Evolutionary conservation across 805 yeast genomes (phyloP).

Genomic region (Lachancea waltii): DNA sequence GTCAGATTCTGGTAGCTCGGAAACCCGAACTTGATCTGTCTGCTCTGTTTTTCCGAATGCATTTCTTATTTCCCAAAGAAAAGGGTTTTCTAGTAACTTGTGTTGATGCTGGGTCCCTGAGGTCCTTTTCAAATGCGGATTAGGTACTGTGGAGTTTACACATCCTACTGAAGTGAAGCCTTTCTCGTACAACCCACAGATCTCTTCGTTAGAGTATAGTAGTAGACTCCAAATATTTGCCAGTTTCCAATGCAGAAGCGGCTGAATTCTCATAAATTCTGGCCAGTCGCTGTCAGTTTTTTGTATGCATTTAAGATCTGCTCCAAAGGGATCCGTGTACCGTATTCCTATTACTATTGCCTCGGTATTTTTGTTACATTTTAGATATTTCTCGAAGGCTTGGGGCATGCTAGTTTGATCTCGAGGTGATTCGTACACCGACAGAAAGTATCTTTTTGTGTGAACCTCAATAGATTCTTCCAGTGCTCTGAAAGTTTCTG

Average conservation of each 20-base stretch:
- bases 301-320: slow-evolving; percentile 51
- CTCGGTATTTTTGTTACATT: slow-evolving; percentile 44
- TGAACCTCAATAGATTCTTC: slow-evolving; percentile 57
- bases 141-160: slow-evolving; percentile 56
- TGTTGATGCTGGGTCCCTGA: not conserved
- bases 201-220: slow-evolving; percentile 47
- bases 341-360: slow-evolving; percentile 86
- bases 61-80: slow-evolving; percentile 26
- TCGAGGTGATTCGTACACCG: slow-evolving; percentile 35
- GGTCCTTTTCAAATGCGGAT: slow-evolving; percentile 47
- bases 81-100: slow-evolving; percentile 8
- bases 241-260: slow-evolving; percentile 83
- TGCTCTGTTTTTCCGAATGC: slow-evolving; percentile 12
- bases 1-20: slow-evolving; percentile 13
- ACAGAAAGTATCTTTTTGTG: slow-evolving; percentile 47
- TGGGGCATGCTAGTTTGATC: slow-evolving; percentile 42
- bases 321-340: slow-evolving; percentile 80
- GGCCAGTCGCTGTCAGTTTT: slow-evolving; percentile 92
- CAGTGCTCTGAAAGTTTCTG: slow-evolving; percentile 64
- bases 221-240: slow-evolving; percentile 82
- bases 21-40: slow-evolving; percentile 5
- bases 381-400: slow-evolving; percentile 64
- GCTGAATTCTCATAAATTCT: slow-evolving; percentile 72
- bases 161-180: slow-evolving; percentile 95
- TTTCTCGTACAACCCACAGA: slow-evolving; percentile 68